Conservation (phyloP, 2,329 filamentous ascomycete genomes). For the Waltergamsia citrina region DNA sequence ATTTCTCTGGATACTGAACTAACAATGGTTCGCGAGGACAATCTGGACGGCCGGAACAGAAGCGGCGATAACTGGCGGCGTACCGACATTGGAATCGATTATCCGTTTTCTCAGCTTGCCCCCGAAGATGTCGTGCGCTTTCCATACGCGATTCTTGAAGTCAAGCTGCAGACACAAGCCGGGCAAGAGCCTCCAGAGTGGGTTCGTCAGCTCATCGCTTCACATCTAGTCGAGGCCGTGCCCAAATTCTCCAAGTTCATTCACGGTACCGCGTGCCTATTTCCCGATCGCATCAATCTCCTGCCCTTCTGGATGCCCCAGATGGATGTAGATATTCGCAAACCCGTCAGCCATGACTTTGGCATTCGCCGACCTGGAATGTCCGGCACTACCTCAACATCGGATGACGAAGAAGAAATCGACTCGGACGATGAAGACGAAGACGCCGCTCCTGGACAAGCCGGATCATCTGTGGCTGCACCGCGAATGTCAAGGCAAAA, state of each 20-base stretch:
- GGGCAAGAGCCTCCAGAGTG: constrained; percentile 94
- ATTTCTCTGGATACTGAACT: constrained; percentile 96
- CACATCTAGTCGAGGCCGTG: constrained; percentile 95
- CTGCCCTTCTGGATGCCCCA: constrained; percentile 97
- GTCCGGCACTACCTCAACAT: constrained; percentile 68
- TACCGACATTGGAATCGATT: constrained; percentile 96
- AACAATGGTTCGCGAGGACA: constrained; percentile 92
- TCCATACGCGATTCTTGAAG: constrained; percentile 91
- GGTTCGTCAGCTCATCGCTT: constrained; percentile 87
- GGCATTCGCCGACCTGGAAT: constrained; percentile 76
- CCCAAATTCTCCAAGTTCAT: constrained; percentile 99
- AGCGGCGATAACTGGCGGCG: constrained; percentile 88
- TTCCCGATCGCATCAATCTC: constrained; percentile 78
- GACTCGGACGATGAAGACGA: constrained; percentile 59
- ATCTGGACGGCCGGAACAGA: constrained; percentile 69
- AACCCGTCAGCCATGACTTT: constrained; percentile 79
- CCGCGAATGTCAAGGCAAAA: constrained; percentile 12
- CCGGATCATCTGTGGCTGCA: constrained; percentile 12
- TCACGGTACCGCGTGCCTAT: constrained; percentile 81
- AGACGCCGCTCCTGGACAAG: constrained; percentile 7
- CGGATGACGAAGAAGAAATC: constrained; percentile 67
- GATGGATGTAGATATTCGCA: constrained; percentile 96
- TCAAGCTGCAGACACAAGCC: constrained; percentile 93
- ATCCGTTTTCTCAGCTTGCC: constrained; percentile 82
- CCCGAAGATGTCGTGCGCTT: constrained; percentile 81